These are phyloP conservation scores for Eucommia ulmoides DNA, from an alignment of 257 asterid species.

Conservation along the genomic window DNA sequence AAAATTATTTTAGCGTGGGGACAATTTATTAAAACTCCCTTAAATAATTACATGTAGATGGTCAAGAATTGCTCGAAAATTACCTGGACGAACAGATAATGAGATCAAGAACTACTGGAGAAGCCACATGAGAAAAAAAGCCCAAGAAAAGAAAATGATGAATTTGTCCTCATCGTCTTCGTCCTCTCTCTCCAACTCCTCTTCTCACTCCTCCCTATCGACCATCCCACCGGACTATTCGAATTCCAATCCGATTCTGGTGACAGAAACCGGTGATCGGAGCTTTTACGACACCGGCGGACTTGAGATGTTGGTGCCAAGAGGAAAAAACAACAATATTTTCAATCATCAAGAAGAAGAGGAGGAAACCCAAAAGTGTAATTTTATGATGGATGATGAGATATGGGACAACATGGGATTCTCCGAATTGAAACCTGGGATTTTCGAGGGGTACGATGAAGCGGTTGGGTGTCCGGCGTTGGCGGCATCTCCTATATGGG, in stretches of 20 bases:
- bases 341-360: too few species aligned
- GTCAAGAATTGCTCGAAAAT: constrained; percentile 87
- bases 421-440: constrained; percentile 16
- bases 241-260: too few species aligned
- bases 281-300: constrained; percentile 64
- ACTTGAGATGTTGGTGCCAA: constrained; percentile 3
- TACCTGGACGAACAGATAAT: too few species aligned
- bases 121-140: constrained; percentile 76
- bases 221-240: constrained; percentile 18
- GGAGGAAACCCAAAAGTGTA: constrained; percentile 19
- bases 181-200: constrained; percentile 28
- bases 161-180: too few species aligned
- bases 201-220: constrained; percentile 24
- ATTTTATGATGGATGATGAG: constrained; percentile 70
- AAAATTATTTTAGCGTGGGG: too few species aligned
- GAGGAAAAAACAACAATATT: constrained; percentile 13
- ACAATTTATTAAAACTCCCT: too few species aligned
- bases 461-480: too few species aligned
- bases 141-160: constrained; percentile 51
- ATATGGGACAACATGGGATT: constrained; percentile 74
- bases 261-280: constrained; percentile 17
- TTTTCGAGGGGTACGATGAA: constrained; percentile 12
- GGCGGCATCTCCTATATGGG: constrained; percentile 55
- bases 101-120: constrained; percentile 95
- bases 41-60: constrained; percentile 30